Conservation (phyloP, 2,329 filamentous ascomycete species). For the Peltaster fructicola region DNA sequence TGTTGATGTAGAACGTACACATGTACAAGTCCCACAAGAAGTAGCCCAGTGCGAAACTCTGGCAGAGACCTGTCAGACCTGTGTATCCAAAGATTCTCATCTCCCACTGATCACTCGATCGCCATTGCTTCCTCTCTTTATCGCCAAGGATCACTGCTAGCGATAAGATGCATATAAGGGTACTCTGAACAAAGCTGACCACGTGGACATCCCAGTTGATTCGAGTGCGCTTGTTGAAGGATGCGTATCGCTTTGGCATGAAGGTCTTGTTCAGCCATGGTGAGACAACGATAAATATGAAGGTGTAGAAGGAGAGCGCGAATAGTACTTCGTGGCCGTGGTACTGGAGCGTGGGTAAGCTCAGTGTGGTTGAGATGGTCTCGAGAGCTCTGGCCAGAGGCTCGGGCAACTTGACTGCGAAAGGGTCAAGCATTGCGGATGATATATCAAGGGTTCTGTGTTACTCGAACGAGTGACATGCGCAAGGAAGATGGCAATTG, state of each 20-base stretch:
- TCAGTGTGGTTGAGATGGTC: constrained; percentile 45
- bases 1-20: constrained; percentile 46
- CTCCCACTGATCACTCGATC: constrained; percentile 39
- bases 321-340: constrained; percentile 62
- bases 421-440: constrained; percentile 69
- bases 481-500: too few relatives aligned
- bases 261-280: constrained; percentile 46
- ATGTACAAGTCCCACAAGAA: constrained; percentile 69
- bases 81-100: constrained; percentile 59
- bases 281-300: constrained; percentile 48
- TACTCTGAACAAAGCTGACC: constrained; percentile 64
- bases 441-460: too few relatives aligned
- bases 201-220: constrained; percentile 78
- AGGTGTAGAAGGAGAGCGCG: constrained; percentile 49
- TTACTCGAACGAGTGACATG: too few relatives aligned
- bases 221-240: constrained; percentile 43
- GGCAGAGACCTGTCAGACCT: constrained; percentile 51
- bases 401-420: constrained; percentile 42
- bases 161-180: constrained; percentile 53
- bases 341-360: constrained; percentile 48
- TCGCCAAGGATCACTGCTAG: constrained; percentile 56
- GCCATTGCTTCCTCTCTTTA: constrained; percentile 39
- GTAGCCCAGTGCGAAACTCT: constrained; percentile 62
- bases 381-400: constrained; percentile 37
- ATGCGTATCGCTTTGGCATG: constrained; percentile 45